Base-by-base conservation (phyloP, 345 rosid genomes). In the Citrus medica region DNA sequence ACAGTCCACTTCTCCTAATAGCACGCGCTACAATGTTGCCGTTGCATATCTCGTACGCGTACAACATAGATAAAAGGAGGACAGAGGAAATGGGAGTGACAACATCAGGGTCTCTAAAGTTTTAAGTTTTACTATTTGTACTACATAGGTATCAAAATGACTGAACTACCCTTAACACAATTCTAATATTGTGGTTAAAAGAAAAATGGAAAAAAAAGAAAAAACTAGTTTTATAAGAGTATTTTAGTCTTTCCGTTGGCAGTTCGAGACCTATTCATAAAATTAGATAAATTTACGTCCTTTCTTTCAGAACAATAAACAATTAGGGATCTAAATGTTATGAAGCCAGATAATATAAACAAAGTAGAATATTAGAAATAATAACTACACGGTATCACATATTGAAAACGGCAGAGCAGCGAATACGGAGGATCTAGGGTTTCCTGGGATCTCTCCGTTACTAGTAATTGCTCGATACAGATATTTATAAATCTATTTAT, bases 401-500 rank as follows among this genome's bases (percentile, higher is more conserved):
- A 37, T 82, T 3, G 77, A 82, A 82, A 71, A 83, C 82, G 75
- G 81, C 79, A 25, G 69, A 63, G 69, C 61, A 76, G 42, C 13
- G 53, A 73, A 71, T 53, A 42, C 85, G 79, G 91, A 85, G 90
- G 88, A 84, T 89, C 89, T 91, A 89, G 94, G 92, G 91, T 87
- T 88, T 66, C 80, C 86, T 85, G 46, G 84, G 81, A 84, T 88
- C 87, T 82, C 86, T 84, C 84, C 79, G 75, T 63, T 3, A 30
- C 30, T 17, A 7, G 65, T 19, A 28, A 70, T 70, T 12, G 68
- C 21, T 69, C 53, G 13, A 69, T 63, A 24, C 56, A 62, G 65
- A 9, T 67, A 7, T 75, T 6, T 69, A 21, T 55, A 76, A 56
- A 24, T 79, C 22, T 59, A 38, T 48, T 6, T 78, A 37, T 69